Conservation (phyloP, 176 grass and related monocot genomes). For the Areca catechu region DNA sequence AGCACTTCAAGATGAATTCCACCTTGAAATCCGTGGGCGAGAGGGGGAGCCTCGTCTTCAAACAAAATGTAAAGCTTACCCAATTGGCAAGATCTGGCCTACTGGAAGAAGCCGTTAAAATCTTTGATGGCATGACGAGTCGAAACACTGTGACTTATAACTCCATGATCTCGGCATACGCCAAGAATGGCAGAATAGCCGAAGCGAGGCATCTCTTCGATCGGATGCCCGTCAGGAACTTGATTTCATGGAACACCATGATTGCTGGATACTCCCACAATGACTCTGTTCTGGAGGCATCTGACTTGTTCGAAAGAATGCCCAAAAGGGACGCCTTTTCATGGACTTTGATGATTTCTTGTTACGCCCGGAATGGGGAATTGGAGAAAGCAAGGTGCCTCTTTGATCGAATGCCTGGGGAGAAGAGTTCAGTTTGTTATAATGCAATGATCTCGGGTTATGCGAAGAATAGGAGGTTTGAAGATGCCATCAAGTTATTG, state of each 20-base stretch:
- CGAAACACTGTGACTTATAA: slow-evolving; percentile 52
- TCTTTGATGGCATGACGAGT: slow-evolving; percentile 43
- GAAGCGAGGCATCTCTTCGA: slow-evolving; percentile 41
- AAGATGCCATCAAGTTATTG: slow-evolving; percentile 29
- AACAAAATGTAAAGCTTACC: slow-evolving; percentile 42
- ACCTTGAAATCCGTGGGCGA: neutral
- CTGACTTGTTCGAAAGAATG: slow-evolving; percentile 39
- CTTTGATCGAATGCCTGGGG: slow-evolving; percentile 34
- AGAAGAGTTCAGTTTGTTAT: slow-evolving; percentile 42
- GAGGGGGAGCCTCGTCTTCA: slow-evolving; percentile 18
- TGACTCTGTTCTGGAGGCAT: slow-evolving; percentile 22
- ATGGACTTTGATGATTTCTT: slow-evolving; percentile 46
- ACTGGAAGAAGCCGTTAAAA: slow-evolving; percentile 30
- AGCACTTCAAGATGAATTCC: neutral
- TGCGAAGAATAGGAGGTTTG: slow-evolving; percentile 35
- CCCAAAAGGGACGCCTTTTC: slow-evolving; percentile 34
- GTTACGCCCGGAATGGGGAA: slow-evolving; percentile 32
- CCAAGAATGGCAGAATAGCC: slow-evolving; percentile 24
- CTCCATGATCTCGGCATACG: slow-evolving; percentile 43
- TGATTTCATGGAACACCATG: slow-evolving; percentile 58
- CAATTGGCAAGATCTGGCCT: slow-evolving; percentile 35
- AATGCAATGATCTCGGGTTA: slow-evolving; percentile 59
- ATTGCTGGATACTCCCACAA: slow-evolving; percentile 31
- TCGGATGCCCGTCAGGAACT: slow-evolving; percentile 26
- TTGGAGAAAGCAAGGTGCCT: slow-evolving; percentile 24